These are phyloP conservation scores for Rutstroemia sp. DNA, from an alignment of 2,329 filamentous ascomycete species.

Conservation along the genomic window DNA sequence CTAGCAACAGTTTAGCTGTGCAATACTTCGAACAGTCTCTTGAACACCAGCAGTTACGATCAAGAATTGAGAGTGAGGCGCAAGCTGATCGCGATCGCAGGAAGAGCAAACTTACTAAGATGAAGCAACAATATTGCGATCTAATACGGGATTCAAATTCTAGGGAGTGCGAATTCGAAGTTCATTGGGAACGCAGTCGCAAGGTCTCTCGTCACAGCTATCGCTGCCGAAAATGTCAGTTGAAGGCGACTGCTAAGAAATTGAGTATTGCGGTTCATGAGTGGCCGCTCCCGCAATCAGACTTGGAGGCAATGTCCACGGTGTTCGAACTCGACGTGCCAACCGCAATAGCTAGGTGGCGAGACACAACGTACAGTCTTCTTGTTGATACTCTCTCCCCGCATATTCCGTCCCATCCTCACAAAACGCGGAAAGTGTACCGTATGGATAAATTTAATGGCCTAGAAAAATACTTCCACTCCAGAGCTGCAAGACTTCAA, in stretches of 20 bases:
- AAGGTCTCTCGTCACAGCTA: no score
- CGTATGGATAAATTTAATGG: constrained; percentile 8
- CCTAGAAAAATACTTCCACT: constrained; percentile 5
- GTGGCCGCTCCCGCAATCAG: constrained; percentile 45
- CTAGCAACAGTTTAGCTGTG: no score
- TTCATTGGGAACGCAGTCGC: no score
- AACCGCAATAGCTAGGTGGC: constrained; percentile 37
- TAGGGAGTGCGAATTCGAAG: no score
- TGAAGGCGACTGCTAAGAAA: neutral
- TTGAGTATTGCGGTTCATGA: constrained; percentile 44
- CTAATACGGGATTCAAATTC: no score
- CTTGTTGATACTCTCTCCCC: constrained; percentile 33
- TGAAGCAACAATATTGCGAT: no score
- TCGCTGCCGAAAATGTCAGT: constrained; percentile 29
- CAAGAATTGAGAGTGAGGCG: no score
- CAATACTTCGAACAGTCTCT: no score
- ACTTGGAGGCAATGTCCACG: constrained; percentile 33
- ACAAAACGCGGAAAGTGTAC: neutral
- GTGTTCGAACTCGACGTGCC: constrained; percentile 48
- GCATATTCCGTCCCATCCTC: neutral
- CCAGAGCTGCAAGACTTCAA: constrained; percentile 9
- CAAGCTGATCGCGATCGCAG: no score
- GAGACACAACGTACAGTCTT: constrained; percentile 39
- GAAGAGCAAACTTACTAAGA: no score
- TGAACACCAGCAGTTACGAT: no score